Evolutionary conservation across 768 basidiomycete genomes (phyloP).

Genomic region (Lentinula guzmanii): DNA sequence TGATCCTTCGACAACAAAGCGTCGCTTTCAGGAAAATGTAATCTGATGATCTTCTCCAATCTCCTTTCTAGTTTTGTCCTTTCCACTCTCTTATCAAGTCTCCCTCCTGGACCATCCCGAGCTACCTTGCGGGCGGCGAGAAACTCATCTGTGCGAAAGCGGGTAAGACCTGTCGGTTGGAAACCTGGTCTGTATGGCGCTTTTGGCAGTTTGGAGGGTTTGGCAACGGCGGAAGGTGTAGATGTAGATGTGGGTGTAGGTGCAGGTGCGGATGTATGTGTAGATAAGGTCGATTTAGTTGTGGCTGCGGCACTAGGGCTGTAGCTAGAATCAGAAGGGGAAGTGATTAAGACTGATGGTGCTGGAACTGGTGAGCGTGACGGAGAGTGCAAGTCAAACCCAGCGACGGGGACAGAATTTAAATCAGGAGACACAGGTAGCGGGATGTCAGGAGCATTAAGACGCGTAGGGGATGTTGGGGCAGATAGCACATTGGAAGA

Average conservation of each 20-base stretch:
- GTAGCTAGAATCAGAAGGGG: background rate
- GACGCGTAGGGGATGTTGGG: background rate
- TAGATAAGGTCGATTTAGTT: background rate
- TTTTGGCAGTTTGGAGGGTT: constrained; percentile 12
- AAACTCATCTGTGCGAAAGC: constrained; percentile 81
- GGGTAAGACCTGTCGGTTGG: constrained; percentile 83
- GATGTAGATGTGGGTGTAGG: constrained; percentile 14
- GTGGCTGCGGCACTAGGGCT: too few relatives aligned
- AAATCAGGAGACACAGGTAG: too few relatives aligned
- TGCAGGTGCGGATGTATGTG: constrained; percentile 10
- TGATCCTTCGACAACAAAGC: background rate
- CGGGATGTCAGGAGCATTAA: background rate
- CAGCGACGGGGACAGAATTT: background rate
- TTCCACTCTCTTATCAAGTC: constrained; percentile 54
- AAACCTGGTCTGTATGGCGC: constrained; percentile 88
- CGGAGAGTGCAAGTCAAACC: background rate
- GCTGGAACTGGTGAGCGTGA: background rate
- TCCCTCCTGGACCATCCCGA: constrained; percentile 28
- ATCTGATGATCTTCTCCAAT: constrained; percentile 77
- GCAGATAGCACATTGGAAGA: background rate
- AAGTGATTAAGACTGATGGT: background rate
- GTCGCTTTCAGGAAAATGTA: constrained; percentile 51
- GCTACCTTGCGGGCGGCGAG: constrained; percentile 35
- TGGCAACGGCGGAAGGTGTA: constrained; percentile 33
- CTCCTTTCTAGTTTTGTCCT: constrained; percentile 80